Base-by-base conservation (phyloP, 1,284 basidiomycete species). In the Exobasidium cylindrosporum region DNA sequence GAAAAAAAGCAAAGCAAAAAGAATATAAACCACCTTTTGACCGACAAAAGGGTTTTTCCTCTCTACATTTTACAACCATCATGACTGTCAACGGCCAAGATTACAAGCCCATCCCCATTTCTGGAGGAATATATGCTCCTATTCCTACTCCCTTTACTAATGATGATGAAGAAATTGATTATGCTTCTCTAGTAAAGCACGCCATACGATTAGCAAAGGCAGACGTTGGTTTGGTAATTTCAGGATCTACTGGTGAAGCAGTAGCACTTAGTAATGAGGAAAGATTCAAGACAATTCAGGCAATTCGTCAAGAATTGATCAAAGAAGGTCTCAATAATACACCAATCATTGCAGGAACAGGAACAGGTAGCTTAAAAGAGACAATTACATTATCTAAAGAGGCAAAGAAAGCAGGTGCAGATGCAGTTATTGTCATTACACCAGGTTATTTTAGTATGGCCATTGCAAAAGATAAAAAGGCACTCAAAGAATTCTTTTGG, bases 401-500 rank as follows among this genome's bases (percentile, higher is more conserved):
- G 14, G 72, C 73, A 29, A 57, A 65, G 17, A 29, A 61, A 26
- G 66, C 65, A 32, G 56, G 75, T 2, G 54, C 54, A 4, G 63
- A 67, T 31, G 69, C 64, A 2, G 44, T 78, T 31, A 92, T 94
- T 64, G 89, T 92, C 70, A 93, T 94, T 72, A 73, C 81, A 4
- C 89, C 89, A 70, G 91, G 91, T 53, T 94, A 93, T 83, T 95
- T 88, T 76, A 87, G 90, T 26, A 89, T 89, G 5, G 88, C 84
- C 4, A 82, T 92, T 68, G 82, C 83, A 47, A 84, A 82, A 69
- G 82, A 83, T 74, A 69, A 78, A 30, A 65, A 83, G 21, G 90
- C 91, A 0, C 83, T 94, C 71, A 89, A 89, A 81, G 84, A 85
- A 4, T 93, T 88, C 82, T 95, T 86, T 83, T 26, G 24, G 14